These are phyloP conservation scores for Deinandra increscens DNA, from an alignment of 129 eudicot species.

Conservation along the genomic window DNA sequence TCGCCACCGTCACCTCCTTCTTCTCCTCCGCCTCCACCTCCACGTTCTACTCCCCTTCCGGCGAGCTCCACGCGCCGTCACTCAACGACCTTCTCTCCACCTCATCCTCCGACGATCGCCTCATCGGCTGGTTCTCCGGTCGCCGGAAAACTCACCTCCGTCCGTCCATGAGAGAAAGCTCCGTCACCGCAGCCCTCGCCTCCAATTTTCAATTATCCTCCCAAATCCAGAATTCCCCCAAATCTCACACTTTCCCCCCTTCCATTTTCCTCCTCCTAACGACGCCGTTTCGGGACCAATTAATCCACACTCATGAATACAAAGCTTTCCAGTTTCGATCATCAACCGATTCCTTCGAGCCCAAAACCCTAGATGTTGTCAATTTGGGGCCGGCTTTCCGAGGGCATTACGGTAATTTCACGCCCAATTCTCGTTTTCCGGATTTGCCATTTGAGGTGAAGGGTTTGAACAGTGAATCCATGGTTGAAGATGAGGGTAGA, in stretches of 20 bases:
- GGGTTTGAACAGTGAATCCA: slow-evolving; percentile 35
- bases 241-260: slow-evolving; percentile 34
- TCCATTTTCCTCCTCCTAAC: slow-evolving; percentile 64
- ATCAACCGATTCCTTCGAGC: slow-evolving; percentile 39
- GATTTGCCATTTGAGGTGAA: slow-evolving; percentile 41
- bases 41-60: slow-evolving; percentile 44
- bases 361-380: slow-evolving; percentile 51
- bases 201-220: slow-evolving; percentile 28
- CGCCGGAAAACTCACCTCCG: slow-evolving; percentile 86
- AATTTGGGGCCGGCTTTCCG: slow-evolving; percentile 88
- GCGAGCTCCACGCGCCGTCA: slow-evolving; percentile 30
- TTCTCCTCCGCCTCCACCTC: slow-evolving; percentile 39
- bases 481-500: slow-evolving; percentile 56
- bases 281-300: slow-evolving; percentile 63
- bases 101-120: slow-evolving; percentile 31
- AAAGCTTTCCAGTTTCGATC: slow-evolving; percentile 49
- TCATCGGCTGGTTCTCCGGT: slow-evolving; percentile 80
- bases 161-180: slow-evolving; percentile 65
- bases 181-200: slow-evolving; percentile 44
- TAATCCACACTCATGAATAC: slow-evolving; percentile 86
- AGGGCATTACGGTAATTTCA: slow-evolving; percentile 58
- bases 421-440: slow-evolving; percentile 59
- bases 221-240: slow-evolving; percentile 35
- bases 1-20: slow-evolving; percentile 58
- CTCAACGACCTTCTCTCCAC: slow-evolving; percentile 29